Evolutionary conservation across 768 basidiomycete species (phyloP).

Genomic region (Gloeophyllum trabeum): DNA sequence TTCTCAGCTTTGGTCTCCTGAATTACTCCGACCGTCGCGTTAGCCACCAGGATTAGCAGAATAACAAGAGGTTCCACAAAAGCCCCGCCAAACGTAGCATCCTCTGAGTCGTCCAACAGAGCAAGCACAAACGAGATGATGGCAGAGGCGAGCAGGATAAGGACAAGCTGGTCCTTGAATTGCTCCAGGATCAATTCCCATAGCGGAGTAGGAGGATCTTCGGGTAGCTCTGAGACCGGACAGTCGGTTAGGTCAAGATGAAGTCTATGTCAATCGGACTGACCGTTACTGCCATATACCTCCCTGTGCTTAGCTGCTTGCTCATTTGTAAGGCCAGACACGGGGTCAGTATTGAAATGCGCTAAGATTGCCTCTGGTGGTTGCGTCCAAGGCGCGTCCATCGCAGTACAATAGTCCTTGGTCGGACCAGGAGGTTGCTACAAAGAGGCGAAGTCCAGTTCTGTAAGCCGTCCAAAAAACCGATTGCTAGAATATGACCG

Average conservation of each 20-base stretch:
- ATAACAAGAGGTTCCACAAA: slow-evolving; percentile 96
- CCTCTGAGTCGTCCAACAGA: slow-evolving; percentile 68
- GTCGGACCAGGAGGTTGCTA: neutral
- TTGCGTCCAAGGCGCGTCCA: slow-evolving; percentile 76
- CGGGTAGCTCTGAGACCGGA: slow-evolving; percentile 64
- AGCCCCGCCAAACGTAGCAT: slow-evolving; percentile 60
- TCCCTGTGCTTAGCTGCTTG: slow-evolving; percentile 67
- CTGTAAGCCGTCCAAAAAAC: neutral
- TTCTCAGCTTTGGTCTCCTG: slow-evolving; percentile 95
- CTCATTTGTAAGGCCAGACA: slow-evolving; percentile 49
- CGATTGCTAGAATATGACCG: neutral
- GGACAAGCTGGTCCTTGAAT: slow-evolving; percentile 97
- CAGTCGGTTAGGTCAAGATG: slow-evolving; percentile 5
- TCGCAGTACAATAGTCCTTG: slow-evolving; percentile 14
- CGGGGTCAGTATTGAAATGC: slow-evolving; percentile 57
- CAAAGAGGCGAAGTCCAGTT: neutral
- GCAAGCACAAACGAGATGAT: slow-evolving; percentile 90
- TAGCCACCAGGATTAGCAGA: slow-evolving; percentile 89
- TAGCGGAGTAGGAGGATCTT: slow-evolving; percentile 82
- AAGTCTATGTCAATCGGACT: slow-evolving; percentile 8
- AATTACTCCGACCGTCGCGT: slow-evolving; percentile 94
- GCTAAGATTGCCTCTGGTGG: slow-evolving; percentile 58
- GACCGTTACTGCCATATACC: slow-evolving; percentile 82
- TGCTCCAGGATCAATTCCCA: slow-evolving; percentile 97
- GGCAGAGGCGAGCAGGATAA: slow-evolving; percentile 91